Evolutionary conservation across 192 early-diverging fungal genomes (phyloP), one percentile per base, ranked within the genome.

Genomic region (Umbelopsis sp.): DNA sequence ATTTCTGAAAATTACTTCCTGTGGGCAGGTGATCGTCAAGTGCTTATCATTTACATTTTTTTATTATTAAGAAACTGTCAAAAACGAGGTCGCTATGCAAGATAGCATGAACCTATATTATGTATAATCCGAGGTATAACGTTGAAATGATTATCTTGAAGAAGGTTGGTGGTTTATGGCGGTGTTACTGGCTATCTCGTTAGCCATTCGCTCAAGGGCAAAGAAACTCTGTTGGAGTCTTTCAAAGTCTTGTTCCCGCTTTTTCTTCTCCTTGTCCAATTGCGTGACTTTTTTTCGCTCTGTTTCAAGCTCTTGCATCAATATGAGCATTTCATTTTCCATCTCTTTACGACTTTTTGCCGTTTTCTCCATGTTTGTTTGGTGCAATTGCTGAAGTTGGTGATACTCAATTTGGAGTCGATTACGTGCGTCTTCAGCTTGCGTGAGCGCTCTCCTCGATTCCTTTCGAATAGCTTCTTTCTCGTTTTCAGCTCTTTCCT

Each of bases 311-410:
- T 62, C 29, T 7, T 29, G 16, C 7, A 32, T 8, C 29, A 62
- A 2, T 34, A 34, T 26, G 17, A 62, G 4, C 56, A 62, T 62
- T 34, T 62, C 56, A 20, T 34, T 34, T 34, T 62, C 56, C 56
- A 62, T 62, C 26, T 34, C 29, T 20, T 62, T 29, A 14, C 56
- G 56, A 34, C 56, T 62, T 20, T 62, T 62, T 8, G 56, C 56
- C 0, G 7, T 22, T 62, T 31, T 22, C n/a, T 62, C 56, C 56
- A 62, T 62, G 31, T 10, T 34, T 4, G 56, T 32, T 4, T 32
- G 56, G n/a, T 29, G 26, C 12, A 29, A 14, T 62, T 62, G 56
- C 20, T 62, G 26, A 29, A 62, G 12, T 26, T 34, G 29, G 0
- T 29, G 17, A 9, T 3, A n/a, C 16, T 62, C 56, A 20, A 11